Base-by-base conservation (phyloP, 805 yeast species). In the Ogataea pilisensis region DNA sequence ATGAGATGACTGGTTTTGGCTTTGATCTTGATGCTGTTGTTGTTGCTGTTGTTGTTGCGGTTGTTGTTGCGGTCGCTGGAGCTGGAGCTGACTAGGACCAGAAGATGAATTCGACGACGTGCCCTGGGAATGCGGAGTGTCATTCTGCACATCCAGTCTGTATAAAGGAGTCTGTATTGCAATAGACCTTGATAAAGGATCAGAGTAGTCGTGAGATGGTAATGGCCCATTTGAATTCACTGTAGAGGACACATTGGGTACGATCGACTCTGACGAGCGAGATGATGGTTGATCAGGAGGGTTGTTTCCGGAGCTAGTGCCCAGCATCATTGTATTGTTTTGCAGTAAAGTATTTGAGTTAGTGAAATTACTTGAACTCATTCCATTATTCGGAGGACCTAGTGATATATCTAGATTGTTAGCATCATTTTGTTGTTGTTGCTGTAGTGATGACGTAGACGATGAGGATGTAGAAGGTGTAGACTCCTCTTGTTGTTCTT, bases 161-260 rank as follows among this genome's bases (percentile, higher is more conserved):
- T 51, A 53, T 21, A 52, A 37, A 4, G 58, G 58, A 8, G 58
- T 53, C 19, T 50, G 51, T 2, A 46, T 44, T 22, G 58, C 54
- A 1, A 52, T 44, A 9, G 49, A 43, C 28, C 56, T 41, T 5
- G 56, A 39, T 13, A 47, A 22, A 22, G 52, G 36, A 38, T 51
- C 58, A 1, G 53, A 44, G 31, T 53, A 53, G 30, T 50, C 55
- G 34, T 48, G 50, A 5, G 37, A 13, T 8, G 26, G 9, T 19
- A 18, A 8, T 4, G 24, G 8, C n/a, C 17, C 22, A 19, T 8
- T 31, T 18, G 8, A 14, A 13, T 8, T 20, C 20, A 18, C 16
- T 6, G 34, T 13, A 7, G 34, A 31, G 5, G 34, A 8, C 6
- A 21, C 20, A n/a, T 13, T 4, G 9, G 34, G 22, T 11, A 22